Evolutionary conservation across 495 filamentous ascomycete species (phyloP).

Genomic region (Sphaerosporella brunnea): DNA sequence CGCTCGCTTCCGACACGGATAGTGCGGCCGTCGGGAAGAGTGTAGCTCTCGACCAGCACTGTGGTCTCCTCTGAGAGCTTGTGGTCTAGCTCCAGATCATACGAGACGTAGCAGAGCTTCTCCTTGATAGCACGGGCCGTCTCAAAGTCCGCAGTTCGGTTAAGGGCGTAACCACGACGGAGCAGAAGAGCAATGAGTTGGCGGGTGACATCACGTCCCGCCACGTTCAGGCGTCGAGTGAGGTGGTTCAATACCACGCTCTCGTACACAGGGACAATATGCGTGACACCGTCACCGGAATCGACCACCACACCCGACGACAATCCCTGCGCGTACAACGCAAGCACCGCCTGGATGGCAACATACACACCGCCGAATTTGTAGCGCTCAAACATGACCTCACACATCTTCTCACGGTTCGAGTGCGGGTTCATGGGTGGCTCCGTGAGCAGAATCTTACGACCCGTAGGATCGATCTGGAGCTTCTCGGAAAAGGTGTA

Average conservation of each 20-base stretch:
- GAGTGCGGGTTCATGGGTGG: conserved; percentile 92
- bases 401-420: conserved; percentile 92
- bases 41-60: conserved; percentile 92
- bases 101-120: conserved; percentile 98
- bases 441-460: conserved; percentile 96
- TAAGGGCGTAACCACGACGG: conserved; percentile 87
- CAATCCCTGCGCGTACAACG: conserved; percentile 93
- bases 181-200: conserved; percentile 93
- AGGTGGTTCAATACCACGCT: conserved; percentile 94
- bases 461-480: conserved; percentile 71
- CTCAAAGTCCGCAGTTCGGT: conserved; percentile 97
- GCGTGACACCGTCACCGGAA: conserved; percentile 93
- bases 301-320: conserved; percentile 94
- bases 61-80: conserved; percentile 93
- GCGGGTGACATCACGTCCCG: conserved; percentile 88
- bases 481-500: conserved; percentile 96
- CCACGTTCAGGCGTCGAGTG: conserved; percentile 80
- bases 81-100: conserved; percentile 92
- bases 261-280: conserved; percentile 97
- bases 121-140: conserved; percentile 99
- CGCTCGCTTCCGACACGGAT: conserved; percentile 90
- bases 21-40: conserved; percentile 84
- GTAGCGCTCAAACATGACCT: conserved; percentile 97
- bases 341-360: conserved; percentile 92
- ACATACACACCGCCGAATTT: conserved; percentile 95